Conservation (phyloP, 805 yeast species). For the Hanseniaspora clermontiae region DNA sequence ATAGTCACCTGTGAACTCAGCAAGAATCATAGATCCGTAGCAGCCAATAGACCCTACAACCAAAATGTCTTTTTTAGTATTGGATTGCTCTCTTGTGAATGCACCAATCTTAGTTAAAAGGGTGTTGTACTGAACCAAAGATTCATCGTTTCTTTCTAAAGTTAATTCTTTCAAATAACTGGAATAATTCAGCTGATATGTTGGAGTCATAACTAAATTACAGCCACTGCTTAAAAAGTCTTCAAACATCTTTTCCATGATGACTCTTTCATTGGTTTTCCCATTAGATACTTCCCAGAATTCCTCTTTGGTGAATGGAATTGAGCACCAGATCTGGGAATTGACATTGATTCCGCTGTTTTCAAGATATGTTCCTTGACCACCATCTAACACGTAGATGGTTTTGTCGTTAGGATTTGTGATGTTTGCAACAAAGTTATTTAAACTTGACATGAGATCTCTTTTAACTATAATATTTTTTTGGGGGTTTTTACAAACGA, state of each 20-base stretch:
- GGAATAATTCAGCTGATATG: constrained; percentile 46
- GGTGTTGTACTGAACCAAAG: constrained; percentile 19
- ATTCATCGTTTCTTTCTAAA: constrained; percentile 6
- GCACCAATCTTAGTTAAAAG: constrained; percentile 19
- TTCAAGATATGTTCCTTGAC: constrained; percentile 52
- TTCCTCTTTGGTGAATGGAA: constrained; percentile 27
- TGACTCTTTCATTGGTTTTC: constrained; percentile 28
- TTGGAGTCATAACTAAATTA: constrained; percentile 37
- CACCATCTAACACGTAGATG: constrained; percentile 39
- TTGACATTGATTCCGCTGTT: constrained; percentile 34
- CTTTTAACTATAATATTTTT: too few species aligned
- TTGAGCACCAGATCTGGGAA: constrained; percentile 50
- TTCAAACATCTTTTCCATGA: constrained; percentile 36
- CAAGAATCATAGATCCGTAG: constrained; percentile 20
- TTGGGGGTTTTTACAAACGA: too few species aligned
- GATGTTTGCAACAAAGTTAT: not conserved
- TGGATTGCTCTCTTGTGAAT: constrained; percentile 15
- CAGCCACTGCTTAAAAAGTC: constrained; percentile 47
- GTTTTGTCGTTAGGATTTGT: constrained; percentile 8
- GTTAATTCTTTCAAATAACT: constrained; percentile 28
- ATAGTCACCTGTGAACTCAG: constrained; percentile 62
- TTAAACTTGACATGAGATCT: not conserved
- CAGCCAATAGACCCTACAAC: constrained; percentile 57
- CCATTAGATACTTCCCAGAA: constrained; percentile 18
- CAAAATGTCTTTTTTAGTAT: not conserved